A percentile compares a stretch with the other conserved stretches of the same genome.
Conservation (phyloP, 805 yeast species). For the Cyberlindnera euphorbiae region DNA sequence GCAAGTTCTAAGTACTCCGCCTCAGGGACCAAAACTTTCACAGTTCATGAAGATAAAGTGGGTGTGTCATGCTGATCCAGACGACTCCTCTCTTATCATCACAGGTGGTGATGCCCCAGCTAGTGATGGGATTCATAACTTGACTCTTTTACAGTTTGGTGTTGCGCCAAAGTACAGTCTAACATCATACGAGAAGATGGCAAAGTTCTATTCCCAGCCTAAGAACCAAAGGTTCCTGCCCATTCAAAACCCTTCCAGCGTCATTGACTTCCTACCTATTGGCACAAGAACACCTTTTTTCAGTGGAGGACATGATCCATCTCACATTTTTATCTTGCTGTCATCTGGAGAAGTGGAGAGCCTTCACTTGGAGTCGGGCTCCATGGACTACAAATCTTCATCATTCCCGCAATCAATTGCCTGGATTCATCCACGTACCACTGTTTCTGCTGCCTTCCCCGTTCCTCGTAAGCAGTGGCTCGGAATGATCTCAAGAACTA, state of each 20-base stretch:
- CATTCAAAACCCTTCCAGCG: slow-evolving; percentile 40
- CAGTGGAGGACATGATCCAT: slow-evolving; percentile 75
- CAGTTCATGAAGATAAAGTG: slow-evolving; percentile 57
- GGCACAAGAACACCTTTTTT: slow-evolving; percentile 69
- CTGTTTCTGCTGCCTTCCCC: slow-evolving; percentile 48
- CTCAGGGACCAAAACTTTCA: slow-evolving; percentile 21
- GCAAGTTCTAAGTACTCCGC: slow-evolving; percentile 16
- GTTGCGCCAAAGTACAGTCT: slow-evolving; percentile 71
- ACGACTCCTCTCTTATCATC: slow-evolving; percentile 66
- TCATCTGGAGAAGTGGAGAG: slow-evolving; percentile 64
- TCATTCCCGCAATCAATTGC: slow-evolving; percentile 76
- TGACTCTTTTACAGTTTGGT: slow-evolving; percentile 70
- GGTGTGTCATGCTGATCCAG: slow-evolving; percentile 80
- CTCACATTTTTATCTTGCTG: slow-evolving; percentile 51
- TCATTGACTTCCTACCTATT: slow-evolving; percentile 48
- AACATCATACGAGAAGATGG: slow-evolving; percentile 82
- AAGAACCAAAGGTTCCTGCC: slow-evolving; percentile 53
- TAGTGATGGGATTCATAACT: slow-evolving; percentile 36
- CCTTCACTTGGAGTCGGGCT: slow-evolving; percentile 54
- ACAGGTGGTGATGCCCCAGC: slow-evolving; percentile 58
- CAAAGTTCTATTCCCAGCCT: slow-evolving; percentile 63
- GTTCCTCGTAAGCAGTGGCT: slow-evolving; percentile 69
- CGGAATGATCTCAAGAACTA: slow-evolving; percentile 62
- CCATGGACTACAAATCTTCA: slow-evolving; percentile 45
- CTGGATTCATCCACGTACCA: slow-evolving; percentile 71